Percentiles rank a stretch among this genome's conserved stretches.
phyloP scores from a whole-genome alignment of 2,329 filamentous ascomycete species.

The Beauveria varroae region DNA sequence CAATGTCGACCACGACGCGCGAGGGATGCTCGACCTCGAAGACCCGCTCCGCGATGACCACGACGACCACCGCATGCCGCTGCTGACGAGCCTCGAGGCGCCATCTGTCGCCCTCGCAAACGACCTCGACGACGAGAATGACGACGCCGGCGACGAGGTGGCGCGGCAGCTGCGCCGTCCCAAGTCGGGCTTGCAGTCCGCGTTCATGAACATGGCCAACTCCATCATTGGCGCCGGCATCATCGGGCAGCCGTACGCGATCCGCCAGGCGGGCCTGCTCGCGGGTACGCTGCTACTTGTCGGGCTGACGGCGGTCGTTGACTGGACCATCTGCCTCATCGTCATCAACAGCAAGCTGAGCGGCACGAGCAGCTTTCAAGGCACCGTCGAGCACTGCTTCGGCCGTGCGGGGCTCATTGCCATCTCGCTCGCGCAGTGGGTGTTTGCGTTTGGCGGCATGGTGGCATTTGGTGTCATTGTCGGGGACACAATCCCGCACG shows the following conservation, averaged over 20 bases:
- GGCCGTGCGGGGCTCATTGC: constrained; percentile 80
- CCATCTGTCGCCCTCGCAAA: constrained; percentile 66
- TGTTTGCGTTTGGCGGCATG: constrained; percentile 98
- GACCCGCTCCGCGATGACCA: constrained; percentile 6
- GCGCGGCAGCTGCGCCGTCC: constrained; percentile 56
- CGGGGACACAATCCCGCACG: constrained; percentile 90
- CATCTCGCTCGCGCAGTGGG: constrained; percentile 87
- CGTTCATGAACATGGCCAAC: constrained; percentile 99
- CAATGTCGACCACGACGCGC: neutral
- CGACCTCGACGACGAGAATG: constrained; percentile 25
- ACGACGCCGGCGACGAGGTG: constrained; percentile 42
- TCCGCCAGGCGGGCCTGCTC: constrained; percentile 80
- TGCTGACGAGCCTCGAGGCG: constrained; percentile 77
- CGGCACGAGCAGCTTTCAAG: constrained; percentile 88
- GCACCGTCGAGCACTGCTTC: constrained; percentile 93
- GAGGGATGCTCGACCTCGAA: constrained; percentile 31
- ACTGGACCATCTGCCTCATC: constrained; percentile 97
- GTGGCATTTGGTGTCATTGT: constrained; percentile 97
- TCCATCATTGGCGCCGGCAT: constrained; percentile 81
- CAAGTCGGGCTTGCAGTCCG: constrained; percentile 76
- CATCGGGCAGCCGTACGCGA: constrained; percentile 89
- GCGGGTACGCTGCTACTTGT: constrained; percentile 74
- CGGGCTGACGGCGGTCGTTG: constrained; percentile 71
- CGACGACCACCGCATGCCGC: constrained; percentile 53
- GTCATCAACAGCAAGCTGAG: constrained; percentile 97